Evolutionary conservation across 176 grass and related monocot genomes (phyloP).

Genomic region (Paspalum vaginatum): DNA sequence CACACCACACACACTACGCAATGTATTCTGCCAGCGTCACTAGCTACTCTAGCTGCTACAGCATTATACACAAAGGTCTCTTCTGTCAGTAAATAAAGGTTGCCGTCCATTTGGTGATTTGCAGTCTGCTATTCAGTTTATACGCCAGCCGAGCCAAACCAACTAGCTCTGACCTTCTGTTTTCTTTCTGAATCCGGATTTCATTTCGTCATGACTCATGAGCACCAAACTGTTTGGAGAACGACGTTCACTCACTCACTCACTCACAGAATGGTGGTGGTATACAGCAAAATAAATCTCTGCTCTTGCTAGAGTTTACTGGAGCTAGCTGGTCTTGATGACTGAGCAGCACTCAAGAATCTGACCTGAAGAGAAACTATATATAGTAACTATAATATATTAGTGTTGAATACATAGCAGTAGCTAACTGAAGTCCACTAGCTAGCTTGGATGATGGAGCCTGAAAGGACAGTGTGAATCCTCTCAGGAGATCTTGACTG

Average conservation of each 20-base stretch:
- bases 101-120: background rate
- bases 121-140: background rate
- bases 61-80: no score
- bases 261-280: no score
- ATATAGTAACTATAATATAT: background rate
- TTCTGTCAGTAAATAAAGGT: no score
- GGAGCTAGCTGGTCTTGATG: background rate
- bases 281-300: no score
- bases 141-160: no score
- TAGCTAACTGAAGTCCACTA: background rate
- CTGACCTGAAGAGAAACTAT: background rate
- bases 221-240: background rate
- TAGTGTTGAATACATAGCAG: background rate
- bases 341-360: no score
- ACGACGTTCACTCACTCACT: background rate
- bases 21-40: background rate
- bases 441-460: background rate
- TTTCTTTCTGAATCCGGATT: background rate
- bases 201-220: background rate
- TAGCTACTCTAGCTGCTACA: no score
- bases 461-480: constrained; percentile 23
- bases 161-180: background rate
- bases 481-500: background rate
- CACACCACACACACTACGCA: background rate
- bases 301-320: background rate